Evolutionary conservation across 2,329 filamentous ascomycete genomes (phyloP), one percentile per base, ranked within the genome.

Genomic region (Rutstroemia sp.): DNA sequence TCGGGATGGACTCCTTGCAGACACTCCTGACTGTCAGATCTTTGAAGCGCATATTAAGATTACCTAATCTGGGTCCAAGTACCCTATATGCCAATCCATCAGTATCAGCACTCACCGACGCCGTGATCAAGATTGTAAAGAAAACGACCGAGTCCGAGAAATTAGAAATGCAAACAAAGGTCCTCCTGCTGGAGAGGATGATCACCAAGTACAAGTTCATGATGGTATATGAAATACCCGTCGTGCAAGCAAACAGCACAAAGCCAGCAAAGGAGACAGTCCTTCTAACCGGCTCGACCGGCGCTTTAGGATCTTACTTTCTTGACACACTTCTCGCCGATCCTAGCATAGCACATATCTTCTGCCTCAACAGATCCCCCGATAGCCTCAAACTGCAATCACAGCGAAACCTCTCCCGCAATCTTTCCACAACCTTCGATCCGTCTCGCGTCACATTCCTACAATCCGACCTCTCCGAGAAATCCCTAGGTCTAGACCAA

Each of bases 381-480:
- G 19, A 10, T 19, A 19, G 42, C 42, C 16, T 12, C 16, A 8
- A 10, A 10, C 6, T 19, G 3, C 42, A 19, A 21, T 4, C 10
- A 7, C 10, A 39, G 10, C 10, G 36, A 39, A 39, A n/a, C 36
- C 36, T 6, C 21, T 21, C 7, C 14, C 19, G 1, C 25, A 30
- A 27, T 8, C 0, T 27, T n/a, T 16, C 16, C 12, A 34, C 14
- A 12, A 16, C 1, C 36, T 30, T 27, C 19, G 30, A 19, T n/a
- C 16, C 10, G 2, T 39, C 19, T 19, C 76, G 73, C 66, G 69
- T 75, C 6, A 72, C 76, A 47, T 79, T 82, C 44, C 63, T 78
- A 3, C 71, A 75, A 30, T 74, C 73, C 2, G 77, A 83, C 60
- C 71, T 76, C 10, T 72, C 75, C 0, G 70, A 74, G 12, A 66